These are phyloP conservation scores for Piloderma croceum DNA, from an alignment of 768 basidiomycete species.

Conservation along the genomic window DNA sequence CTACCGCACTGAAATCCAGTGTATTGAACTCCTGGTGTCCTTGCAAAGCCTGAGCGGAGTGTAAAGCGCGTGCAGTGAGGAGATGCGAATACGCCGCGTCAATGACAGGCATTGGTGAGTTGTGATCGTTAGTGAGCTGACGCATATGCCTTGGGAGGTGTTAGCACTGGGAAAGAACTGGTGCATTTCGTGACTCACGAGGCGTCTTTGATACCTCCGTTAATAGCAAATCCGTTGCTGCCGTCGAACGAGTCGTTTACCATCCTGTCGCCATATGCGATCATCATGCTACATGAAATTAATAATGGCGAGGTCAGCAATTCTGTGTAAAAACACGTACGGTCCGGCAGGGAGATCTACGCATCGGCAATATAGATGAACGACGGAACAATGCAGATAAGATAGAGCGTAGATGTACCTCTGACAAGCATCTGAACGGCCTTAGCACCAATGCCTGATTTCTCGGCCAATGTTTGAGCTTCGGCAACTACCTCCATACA, in stretches of 20 bases:
- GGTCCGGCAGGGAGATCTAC: slow-evolving; percentile 65
- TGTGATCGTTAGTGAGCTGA: slow-evolving; percentile 56
- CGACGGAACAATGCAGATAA: not conserved
- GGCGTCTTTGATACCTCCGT: slow-evolving; percentile 87
- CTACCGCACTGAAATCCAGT: slow-evolving; percentile 79
- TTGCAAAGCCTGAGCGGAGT: slow-evolving; percentile 39
- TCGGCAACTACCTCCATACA: slow-evolving; percentile 76
- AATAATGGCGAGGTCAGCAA: too few species aligned
- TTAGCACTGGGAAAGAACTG: slow-evolving; percentile 2
- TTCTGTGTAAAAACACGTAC: slow-evolving; percentile 28
- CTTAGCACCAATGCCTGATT: slow-evolving; percentile 69
- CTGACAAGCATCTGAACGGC: slow-evolving; percentile 52
- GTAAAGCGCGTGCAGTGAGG: slow-evolving; percentile 71
- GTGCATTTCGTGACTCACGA: slow-evolving; percentile 32
- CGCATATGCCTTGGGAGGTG: slow-evolving; percentile 52
- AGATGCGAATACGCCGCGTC: slow-evolving; percentile 75
- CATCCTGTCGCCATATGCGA: slow-evolving; percentile 64
- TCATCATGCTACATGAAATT: too few species aligned
- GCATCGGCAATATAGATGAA: too few species aligned
- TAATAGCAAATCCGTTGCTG: slow-evolving; percentile 67
- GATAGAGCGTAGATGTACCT: slow-evolving; percentile 38
- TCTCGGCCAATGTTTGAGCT: slow-evolving; percentile 79
- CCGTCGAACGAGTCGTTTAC: slow-evolving; percentile 71
- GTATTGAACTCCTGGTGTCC: slow-evolving; percentile 48
- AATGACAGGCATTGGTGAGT: slow-evolving; percentile 65